These are phyloP conservation scores for Graphilbum fragrans DNA, from an alignment of 2,329 filamentous ascomycete genomes.

Conservation along the genomic window DNA sequence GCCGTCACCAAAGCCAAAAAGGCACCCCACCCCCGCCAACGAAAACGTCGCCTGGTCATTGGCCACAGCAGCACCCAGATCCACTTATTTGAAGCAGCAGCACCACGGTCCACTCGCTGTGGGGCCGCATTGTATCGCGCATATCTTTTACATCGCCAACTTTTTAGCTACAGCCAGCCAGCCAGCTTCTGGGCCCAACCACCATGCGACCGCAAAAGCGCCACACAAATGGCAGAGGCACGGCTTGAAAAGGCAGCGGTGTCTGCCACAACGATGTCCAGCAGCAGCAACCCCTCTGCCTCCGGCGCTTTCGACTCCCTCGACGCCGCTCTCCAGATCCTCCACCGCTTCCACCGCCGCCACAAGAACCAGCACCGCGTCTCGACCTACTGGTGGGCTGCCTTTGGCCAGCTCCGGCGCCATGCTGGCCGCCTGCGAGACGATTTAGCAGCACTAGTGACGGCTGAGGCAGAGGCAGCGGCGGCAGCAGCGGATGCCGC, in stretches of 20 bases:
- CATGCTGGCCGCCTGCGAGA: conserved; percentile 43
- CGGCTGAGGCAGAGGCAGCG: conserved; percentile 10
- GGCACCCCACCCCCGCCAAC: conserved; percentile 2
- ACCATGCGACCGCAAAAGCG: not conserved
- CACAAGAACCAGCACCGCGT: conserved; percentile 85
- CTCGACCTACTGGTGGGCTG: conserved; percentile 62
- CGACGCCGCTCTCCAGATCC: conserved; percentile 34
- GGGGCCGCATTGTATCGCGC: no score
- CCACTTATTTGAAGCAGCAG: no score
- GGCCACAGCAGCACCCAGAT: no score
- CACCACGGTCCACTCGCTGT: no score
- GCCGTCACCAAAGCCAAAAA: not conserved
- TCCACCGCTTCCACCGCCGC: conserved; percentile 65
- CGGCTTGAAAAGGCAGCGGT: no score
- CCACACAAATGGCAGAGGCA: not conserved
- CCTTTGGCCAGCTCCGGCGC: conserved; percentile 61
- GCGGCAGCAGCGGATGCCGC: conserved; percentile 7
- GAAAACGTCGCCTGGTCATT: no score
- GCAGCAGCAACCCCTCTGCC: not conserved
- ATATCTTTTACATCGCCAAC: no score
- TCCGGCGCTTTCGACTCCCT: conserved; percentile 18
- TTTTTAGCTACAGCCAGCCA: no score
- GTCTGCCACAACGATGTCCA: not conserved
- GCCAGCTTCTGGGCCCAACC: not conserved
- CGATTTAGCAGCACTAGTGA: conserved; percentile 15